Evolutionary conservation across 306 rosid species (phyloP), one percentile per base, ranked within the genome.

Genomic region (Dalbergia cultrata): DNA sequence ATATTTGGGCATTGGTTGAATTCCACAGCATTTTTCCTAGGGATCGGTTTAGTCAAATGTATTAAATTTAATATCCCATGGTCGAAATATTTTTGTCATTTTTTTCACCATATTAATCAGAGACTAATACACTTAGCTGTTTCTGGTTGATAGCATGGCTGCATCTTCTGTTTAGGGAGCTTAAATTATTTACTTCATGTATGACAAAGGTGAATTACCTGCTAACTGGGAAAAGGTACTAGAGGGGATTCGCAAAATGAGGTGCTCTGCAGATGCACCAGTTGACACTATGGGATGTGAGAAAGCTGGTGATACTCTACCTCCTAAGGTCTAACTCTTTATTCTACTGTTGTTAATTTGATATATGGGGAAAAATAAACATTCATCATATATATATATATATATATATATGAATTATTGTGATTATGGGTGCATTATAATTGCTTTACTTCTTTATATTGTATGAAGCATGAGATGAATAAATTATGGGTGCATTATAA

Each of bases 251-350:
- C 89, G 87, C 77, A 87, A 89, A 79, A 95, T 95, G 94, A 90
- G 99, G 86, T 89, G 89, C 58, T 80, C 94, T 73, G 92, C 87
- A 81, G 94, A 88, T 79, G 99, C 97, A 34, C 99, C 99, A 1
- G 99, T 95, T 14, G 99, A 95, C 83, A 95, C 95, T 22, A 93
- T 93, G 99, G 97, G 97, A 78, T 95, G 99, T 70, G 97, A 92
- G 84, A 92, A 90, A 80, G 99, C 99, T 75, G 99, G 97, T 66
- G 85, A 75, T 74, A 44, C 90, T 70, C 93, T 95, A 76, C 97
- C 99, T 70, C 94, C 97, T 60, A 90, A 91, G 98, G 98, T 95
- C 76, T 58, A 78, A 37, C 22, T 53, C 71, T 41, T 39, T 67
- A 37, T 62, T 71, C 50, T 76, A 6, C 67, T 50, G 16, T 70